Percentiles rank a stretch among this genome's conserved stretches.
Evolutionary conservation across 352 stramenopile genomes (phyloP).

Genomic region (Globisporangium acanthophoron): DNA sequence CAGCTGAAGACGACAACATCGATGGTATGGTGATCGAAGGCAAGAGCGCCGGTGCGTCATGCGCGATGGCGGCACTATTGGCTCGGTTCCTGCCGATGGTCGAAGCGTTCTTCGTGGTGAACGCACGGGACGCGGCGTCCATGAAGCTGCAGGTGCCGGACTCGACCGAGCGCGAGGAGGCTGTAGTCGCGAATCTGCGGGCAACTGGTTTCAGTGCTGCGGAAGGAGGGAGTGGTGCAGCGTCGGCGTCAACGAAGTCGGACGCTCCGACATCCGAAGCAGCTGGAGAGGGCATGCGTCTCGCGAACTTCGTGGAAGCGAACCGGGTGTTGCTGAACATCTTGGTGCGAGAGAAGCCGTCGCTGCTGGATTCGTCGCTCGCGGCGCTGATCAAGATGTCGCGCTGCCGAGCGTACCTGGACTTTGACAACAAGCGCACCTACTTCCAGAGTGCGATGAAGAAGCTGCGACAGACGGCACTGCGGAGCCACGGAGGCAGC

Average conservation of each 20-base stretch:
- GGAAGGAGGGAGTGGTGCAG: conserved; percentile 23
- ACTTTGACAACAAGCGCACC: conserved; percentile 99
- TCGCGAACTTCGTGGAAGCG: conserved; percentile 91
- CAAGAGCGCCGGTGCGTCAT: conserved; percentile 84
- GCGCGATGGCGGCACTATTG: conserved; percentile 91
- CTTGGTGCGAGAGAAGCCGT: conserved; percentile 94
- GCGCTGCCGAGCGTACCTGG: conserved; percentile 92
- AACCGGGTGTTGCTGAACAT: conserved; percentile 98
- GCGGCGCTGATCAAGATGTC: conserved; percentile 94
- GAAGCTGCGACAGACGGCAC: conserved; percentile 77
- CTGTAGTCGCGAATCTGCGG: conserved; percentile 65
- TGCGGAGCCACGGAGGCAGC: conserved; percentile 87
- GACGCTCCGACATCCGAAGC: conserved; percentile 26
- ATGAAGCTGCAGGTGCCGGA: conserved; percentile 74
- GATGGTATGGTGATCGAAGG: conserved; percentile 83
- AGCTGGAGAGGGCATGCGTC: conserved; percentile 49
- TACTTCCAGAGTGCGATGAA: conserved; percentile 97
- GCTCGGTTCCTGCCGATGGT: conserved; percentile 97
- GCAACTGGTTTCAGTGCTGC: conserved; percentile 39
- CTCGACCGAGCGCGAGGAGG: conserved; percentile 72
- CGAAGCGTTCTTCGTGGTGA: conserved; percentile 98
- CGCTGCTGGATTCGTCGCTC: conserved; percentile 95
- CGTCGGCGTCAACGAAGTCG: conserved; percentile 10
- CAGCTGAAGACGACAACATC: conserved; percentile 53
- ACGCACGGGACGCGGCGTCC: conserved; percentile 82